Evolutionary conservation across 177 flowering plant species (phyloP).

Genomic region (Vitis hybrid): DNA sequence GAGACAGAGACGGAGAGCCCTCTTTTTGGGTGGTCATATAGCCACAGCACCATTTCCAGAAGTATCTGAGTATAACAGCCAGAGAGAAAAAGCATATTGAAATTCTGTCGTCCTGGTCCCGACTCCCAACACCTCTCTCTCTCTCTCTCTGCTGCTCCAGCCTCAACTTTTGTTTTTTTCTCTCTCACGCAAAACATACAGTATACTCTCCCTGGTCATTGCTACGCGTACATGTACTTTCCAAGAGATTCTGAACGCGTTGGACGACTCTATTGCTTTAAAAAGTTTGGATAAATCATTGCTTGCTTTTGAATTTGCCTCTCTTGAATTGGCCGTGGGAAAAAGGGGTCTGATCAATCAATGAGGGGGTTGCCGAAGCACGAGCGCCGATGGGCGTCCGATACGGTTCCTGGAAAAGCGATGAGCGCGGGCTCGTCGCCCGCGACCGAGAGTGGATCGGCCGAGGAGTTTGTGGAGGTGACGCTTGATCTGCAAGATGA

Average conservation of each 20-base stretch:
- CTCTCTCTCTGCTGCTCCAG: not conserved
- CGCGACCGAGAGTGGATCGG: slow-evolving; percentile 26
- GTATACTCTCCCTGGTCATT: not conserved
- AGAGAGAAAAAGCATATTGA: too few species aligned
- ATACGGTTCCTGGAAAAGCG: slow-evolving; percentile 31
- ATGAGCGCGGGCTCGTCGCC: slow-evolving; percentile 48
- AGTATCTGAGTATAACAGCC: too few species aligned
- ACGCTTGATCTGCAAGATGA: slow-evolving; percentile 90
- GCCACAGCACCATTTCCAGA: too few species aligned
- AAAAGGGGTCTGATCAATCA: slow-evolving; percentile 2
- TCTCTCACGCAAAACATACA: too few species aligned
- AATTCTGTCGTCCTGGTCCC: too few species aligned
- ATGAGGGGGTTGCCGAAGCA: slow-evolving; percentile 48
- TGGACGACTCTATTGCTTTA: slow-evolving; percentile 10
- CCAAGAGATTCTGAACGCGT: slow-evolving; percentile 31
- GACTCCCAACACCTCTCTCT: not conserved
- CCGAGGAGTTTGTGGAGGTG: slow-evolving; percentile 86
- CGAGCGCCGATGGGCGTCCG: slow-evolving; percentile 79
- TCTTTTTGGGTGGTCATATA: too few species aligned
- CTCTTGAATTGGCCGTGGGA: too few species aligned
- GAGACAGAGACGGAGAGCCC: too few species aligned
- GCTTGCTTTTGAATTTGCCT: too few species aligned
- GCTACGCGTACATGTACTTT: slow-evolving; percentile 31
- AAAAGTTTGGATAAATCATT: not conserved
- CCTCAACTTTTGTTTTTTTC: too few species aligned